Evolutionary conservation across 257 asterid genomes (phyloP), one percentile per base, ranked within the genome.

Genomic region (Marsdenia floribunda): DNA sequence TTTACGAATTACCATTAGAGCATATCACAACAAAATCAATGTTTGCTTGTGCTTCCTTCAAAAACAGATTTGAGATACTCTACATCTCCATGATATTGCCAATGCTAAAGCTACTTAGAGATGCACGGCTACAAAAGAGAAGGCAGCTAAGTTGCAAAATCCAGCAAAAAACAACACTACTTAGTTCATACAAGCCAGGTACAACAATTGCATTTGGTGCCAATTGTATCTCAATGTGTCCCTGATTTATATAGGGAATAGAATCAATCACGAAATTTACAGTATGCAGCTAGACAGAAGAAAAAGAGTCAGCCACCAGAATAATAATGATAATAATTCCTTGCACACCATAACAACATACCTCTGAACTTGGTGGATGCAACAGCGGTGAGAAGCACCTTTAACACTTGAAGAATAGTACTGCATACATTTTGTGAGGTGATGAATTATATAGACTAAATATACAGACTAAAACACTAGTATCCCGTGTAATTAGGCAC

Each of bases 301-400:
- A 33, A 35, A 33, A 7, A 14, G 8, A 63, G 6, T 6, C 8
- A 12, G 2, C 21, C 21, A 61, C 3, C 14, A 24, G 4, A 24
- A 60, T 22, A 60, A 26, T 2, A 60, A 60, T 29, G 6, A 14
- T 61, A 61, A 29, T 13, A 61, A 29, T 13, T 64, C 46, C 47
- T 37, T 38, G 50, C 33, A 66, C 29, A 38, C 29, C 15, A 38
- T 66, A 66, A 66, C 26, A 73, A 38, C 89, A 74, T 75, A 95
- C 99, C 99, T 86, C 98, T 90, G 84, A 95, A 87, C 84, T 87
- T 92, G 73, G 90, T 75, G 14, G 99, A 95, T 76, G 99, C 90
- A 73, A 92, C 96, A 77, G 96, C 96, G 67, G 98, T 92, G 78
- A 95, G 94, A 82, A 92, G 96, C 81, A 92, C 99, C 88, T 95